Base-by-base conservation (phyloP, 208 protist genomes). In the Naegleria lovaniensis region DNA sequence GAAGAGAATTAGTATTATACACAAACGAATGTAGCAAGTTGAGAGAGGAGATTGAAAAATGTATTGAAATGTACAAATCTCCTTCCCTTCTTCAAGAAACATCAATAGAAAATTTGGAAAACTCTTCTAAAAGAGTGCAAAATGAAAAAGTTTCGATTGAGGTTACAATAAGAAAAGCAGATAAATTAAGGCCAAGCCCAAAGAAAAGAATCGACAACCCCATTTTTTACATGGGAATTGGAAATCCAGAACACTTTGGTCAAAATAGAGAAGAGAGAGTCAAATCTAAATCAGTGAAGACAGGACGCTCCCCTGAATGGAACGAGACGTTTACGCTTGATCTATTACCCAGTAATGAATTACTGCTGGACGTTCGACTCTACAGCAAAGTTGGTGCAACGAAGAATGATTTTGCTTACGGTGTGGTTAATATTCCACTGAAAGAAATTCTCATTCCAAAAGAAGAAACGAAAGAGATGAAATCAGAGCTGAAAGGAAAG, bases 221-320 rank as follows among this genome's bases (percentile, higher is more conserved):
- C 0, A 90, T 91, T 22, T 92, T 92, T 79, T 91, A 88, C 11
- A 85, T 91, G 9, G 85, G 88, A 36, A 55, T 92, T 33, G 91
- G 91, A 9, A 85, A 67, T 40, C 91, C 91, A 48, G 85, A 91
- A 79, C 86, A 92, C 25, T 92, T 90, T 51, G n/a, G 51, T 67
- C 90, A 85, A 40, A 15, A 85, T 85, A 36, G 85, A 33, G 19
- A 33, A 1, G 58, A 67, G 19, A 55, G 85, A 85, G 67, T 88
- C 16, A 89, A 90, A 59, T 92, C 90, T 19, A 36, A 25, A 16
- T 40, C 15, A 52, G n/a, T 41, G 1, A 79, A 67, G 22, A 92
- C 39, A 36, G 29, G 29, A n/a, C 1, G 89, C 6, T 48, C 29
- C 15, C 91, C 91, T 16, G 38, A 83, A 4, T 92, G 88, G 55